phyloP scores from a whole-genome alignment of 805 yeast species.

The Nematodospora valgi region DNA sequence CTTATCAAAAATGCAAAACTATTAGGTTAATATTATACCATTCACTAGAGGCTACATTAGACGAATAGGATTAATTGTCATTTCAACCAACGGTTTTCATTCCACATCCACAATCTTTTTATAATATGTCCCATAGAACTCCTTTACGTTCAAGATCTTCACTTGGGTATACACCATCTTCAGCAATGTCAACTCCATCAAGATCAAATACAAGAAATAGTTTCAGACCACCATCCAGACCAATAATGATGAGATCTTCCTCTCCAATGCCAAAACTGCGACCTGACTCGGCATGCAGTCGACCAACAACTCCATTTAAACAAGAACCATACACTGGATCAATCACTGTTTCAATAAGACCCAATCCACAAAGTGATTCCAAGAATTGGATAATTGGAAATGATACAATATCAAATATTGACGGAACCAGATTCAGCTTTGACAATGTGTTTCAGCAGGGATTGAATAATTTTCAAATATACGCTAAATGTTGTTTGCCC shows the following conservation, averaged over 20 bases:
- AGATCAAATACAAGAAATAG: constrained; percentile 9
- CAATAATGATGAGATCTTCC: constrained; percentile 24
- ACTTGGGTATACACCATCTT: constrained; percentile 13
- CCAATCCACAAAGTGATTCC: constrained; percentile 52
- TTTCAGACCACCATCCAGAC: constrained; percentile 21
- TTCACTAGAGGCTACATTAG: too few species aligned
- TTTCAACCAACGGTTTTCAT: too few species aligned
- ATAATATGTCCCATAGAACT: too few species aligned
- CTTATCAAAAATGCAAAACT: too few species aligned
- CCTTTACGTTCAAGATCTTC: constrained; percentile 28
- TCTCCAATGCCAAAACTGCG: constrained; percentile 27
- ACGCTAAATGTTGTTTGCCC: constrained; percentile 51
- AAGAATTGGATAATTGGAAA: constrained; percentile 45
- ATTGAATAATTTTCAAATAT: constrained; percentile 56
- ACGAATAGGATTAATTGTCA: too few species aligned
- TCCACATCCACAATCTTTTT: too few species aligned
- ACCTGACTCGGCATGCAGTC: constrained; percentile 32
- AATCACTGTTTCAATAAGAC: constrained; percentile 74
- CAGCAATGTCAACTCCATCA: constrained; percentile 10
- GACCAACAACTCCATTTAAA: constrained; percentile 38
- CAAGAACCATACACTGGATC: constrained; percentile 59
- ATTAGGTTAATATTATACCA: too few species aligned
- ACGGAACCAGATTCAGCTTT: constrained; percentile 61
- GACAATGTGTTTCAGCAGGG: constrained; percentile 74
- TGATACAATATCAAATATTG: constrained; percentile 42